These are phyloP conservation scores for Phytophthora fragariaefolia DNA, from an alignment of 352 stramenopile genomes.

Conservation along the genomic window DNA sequence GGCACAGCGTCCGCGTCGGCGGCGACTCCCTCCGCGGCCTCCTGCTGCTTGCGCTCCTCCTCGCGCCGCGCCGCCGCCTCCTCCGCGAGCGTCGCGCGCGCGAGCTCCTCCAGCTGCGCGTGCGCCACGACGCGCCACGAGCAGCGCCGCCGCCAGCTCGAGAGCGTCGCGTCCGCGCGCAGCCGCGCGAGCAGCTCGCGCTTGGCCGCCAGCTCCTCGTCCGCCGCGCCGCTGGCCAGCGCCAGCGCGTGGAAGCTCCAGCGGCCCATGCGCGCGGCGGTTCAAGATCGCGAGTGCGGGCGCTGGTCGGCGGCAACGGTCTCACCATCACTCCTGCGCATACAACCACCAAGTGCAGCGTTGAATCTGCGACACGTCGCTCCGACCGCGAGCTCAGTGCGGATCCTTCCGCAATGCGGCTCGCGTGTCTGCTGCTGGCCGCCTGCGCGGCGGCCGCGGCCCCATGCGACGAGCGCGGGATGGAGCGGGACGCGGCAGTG, in stretches of 20 bases:
- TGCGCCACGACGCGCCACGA: slow-evolving; percentile 61
- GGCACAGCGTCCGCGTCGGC: background rate
- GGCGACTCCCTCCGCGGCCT: background rate
- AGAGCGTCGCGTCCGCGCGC: slow-evolving; percentile 28
- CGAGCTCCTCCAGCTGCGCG: slow-evolving; percentile 41
- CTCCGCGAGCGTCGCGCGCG: slow-evolving; percentile 19
- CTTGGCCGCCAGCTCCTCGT: slow-evolving; percentile 37
- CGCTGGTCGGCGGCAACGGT: background rate
- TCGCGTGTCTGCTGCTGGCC: slow-evolving; percentile 12
- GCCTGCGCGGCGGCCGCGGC: slow-evolving; percentile 8
- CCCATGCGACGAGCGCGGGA: slow-evolving; percentile 53
- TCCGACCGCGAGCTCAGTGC: background rate
- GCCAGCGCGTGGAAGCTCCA: slow-evolving; percentile 65
- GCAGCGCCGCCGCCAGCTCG: slow-evolving; percentile 30
- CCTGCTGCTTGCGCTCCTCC: background rate
- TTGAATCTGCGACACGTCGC: slow-evolving; percentile 9
- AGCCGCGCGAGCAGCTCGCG: slow-evolving; percentile 42
- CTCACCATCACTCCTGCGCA: background rate
- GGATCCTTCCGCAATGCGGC: background rate
- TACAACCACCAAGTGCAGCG: background rate
- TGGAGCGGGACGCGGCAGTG: slow-evolving; percentile 51
- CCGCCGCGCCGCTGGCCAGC: slow-evolving; percentile 47
- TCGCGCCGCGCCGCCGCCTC: slow-evolving; percentile 8
- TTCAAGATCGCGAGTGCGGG: slow-evolving; percentile 13
- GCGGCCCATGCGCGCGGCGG: background rate